Evolutionary conservation across 768 basidiomycete species (phyloP).

Genomic region (Leucogyrophana mollusca): DNA sequence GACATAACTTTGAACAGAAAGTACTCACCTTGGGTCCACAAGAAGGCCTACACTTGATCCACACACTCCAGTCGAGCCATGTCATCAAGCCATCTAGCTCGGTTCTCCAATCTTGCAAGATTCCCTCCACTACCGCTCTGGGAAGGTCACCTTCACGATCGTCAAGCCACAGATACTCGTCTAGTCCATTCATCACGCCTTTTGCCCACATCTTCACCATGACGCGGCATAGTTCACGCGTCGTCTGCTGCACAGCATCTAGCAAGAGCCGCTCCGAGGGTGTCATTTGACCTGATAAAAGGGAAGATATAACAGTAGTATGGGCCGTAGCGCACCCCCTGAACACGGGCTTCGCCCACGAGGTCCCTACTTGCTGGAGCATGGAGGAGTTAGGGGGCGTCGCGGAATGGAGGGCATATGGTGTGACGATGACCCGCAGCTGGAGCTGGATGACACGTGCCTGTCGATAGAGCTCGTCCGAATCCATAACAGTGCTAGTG

Average conservation of each 20-base stretch:
- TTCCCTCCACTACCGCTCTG: background rate
- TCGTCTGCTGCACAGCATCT: slow-evolving; percentile 10
- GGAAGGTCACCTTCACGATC: background rate
- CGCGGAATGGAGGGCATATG: slow-evolving; percentile 10
- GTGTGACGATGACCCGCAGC: slow-evolving; percentile 15
- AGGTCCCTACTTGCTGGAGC: background rate
- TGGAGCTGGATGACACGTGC: slow-evolving; percentile 12
- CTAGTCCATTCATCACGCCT: slow-evolving; percentile 13
- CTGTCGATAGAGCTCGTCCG: slow-evolving; percentile 8
- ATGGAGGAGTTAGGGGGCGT: background rate
- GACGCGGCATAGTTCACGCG: slow-evolving; percentile 18
- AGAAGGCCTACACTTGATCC: slow-evolving; percentile 17
- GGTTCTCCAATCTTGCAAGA: slow-evolving; percentile 10
- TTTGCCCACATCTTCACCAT: slow-evolving; percentile 16
- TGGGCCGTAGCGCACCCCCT: slow-evolving; percentile 10
- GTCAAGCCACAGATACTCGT: background rate
- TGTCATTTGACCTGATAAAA: slow-evolving; percentile 4
- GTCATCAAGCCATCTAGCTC: slow-evolving; percentile 11
- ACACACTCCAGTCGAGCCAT: slow-evolving; percentile 23
- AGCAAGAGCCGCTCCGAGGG: slow-evolving; percentile 11
- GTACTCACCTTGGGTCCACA: slow-evolving; percentile 15
- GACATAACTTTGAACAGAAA: background rate
- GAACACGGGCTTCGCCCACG: slow-evolving; percentile 10
- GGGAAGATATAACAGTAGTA: slow-evolving; percentile 8
- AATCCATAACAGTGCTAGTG: slow-evolving; percentile 10